Evolutionary conservation across 805 yeast genomes (phyloP).

Genomic region (Maudiozyma saulgeensis): DNA sequence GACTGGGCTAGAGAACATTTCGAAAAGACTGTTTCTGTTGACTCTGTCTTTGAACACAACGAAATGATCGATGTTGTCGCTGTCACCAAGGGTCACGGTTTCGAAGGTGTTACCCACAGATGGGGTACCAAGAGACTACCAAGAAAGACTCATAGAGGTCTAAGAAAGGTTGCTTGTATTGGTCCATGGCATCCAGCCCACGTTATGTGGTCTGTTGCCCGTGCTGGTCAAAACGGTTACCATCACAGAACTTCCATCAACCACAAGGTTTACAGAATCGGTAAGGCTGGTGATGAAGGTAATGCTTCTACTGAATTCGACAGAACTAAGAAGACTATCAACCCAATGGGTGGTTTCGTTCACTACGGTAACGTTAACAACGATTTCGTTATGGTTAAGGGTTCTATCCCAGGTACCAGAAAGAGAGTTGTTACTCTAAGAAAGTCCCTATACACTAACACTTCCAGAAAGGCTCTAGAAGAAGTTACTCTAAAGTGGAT

Average conservation of each 20-base stretch:
- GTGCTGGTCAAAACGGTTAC: conserved; percentile 99
- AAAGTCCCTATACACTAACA: conserved; percentile 96
- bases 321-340: conserved; percentile 99
- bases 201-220: conserved; percentile 99
- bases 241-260: conserved; percentile 99
- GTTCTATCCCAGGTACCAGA: conserved; percentile 99
- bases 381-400: conserved; percentile 96
- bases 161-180: conserved; percentile 99
- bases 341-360: conserved; percentile 99
- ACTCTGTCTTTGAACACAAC: conserved; percentile 95
- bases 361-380: conserved; percentile 97
- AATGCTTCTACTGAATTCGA: conserved; percentile 95
- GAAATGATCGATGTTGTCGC: conserved; percentile 98
- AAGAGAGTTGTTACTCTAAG: conserved; percentile 99
- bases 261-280: conserved; percentile 99
- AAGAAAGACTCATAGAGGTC: conserved; percentile 99
- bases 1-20: conserved; percentile 98
- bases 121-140: conserved; percentile 99
- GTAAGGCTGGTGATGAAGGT: conserved; percentile 90
- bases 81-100: conserved; percentile 99
- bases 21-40: conserved; percentile 95
- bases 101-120: conserved; percentile 99
- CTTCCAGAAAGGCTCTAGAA: conserved; percentile 96
- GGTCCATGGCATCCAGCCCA: conserved; percentile 99
- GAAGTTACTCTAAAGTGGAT: conserved; percentile 97